Base-by-base conservation (phyloP, 768 basidiomycete genomes). In the Macrolepiota fuliginosa region DNA sequence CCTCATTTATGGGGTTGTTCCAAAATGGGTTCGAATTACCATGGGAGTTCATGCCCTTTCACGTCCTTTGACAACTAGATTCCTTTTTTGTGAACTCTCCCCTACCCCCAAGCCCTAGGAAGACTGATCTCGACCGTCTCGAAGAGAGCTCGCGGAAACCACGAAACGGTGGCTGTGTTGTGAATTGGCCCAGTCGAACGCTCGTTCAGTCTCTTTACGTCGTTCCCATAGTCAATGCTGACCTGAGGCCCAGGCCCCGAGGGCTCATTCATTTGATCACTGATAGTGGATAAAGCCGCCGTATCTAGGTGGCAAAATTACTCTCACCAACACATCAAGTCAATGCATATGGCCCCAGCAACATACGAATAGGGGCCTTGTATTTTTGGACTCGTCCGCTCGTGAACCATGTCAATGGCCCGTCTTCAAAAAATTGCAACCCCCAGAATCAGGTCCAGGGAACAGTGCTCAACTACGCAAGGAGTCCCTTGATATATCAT, bases 1-100 rank as follows among this genome's bases (percentile, higher is more conserved):
- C 57, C 45, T 39, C 35, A 29, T 50, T 58, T 58, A 58, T 50
- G 57, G 46, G 57, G 46, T 46, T 36, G 46, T 13, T 22, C 6
- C 36, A 13, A 19, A 17, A 37, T 42, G 40, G n/a, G 40, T 15
- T 17, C n/a, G 40, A 45, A 7, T 45, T 7, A 6, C 9, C 17
- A 6, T 45, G 42, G 42, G 42, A 45, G 17, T n/a, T 19, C 42
- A n/a, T 15, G 9, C 9, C 10, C 19, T 45, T 19, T 45, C 19
- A n/a, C n/a, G n/a, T 45, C 42, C 19, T 45, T 15, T 45, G 42
- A 15, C 42, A 45, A 9, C 6, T n/a, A 19, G 9, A 19, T 7
- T 45, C 17, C 19, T 45, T 19, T 22, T 19, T 7, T 6, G 42
- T 45, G n/a, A 19, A 17, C 13, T 45, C 15, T 12, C 42, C 17